phyloP scores from a whole-genome alignment of 805 yeast genomes.

The Wickerhamomyces chambardii region DNA sequence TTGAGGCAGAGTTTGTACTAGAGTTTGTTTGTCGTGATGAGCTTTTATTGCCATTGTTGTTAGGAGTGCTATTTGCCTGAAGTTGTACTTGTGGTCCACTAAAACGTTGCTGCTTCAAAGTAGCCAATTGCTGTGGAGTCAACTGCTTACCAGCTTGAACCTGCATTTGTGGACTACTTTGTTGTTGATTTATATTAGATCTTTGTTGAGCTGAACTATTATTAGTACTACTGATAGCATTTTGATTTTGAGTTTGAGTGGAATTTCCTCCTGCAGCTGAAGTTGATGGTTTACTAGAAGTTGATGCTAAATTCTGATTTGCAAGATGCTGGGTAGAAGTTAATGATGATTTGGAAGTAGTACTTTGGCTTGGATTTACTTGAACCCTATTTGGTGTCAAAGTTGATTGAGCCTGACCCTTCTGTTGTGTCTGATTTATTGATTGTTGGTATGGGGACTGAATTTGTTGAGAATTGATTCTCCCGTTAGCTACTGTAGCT shows the following conservation, averaged over 20 bases:
- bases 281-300: conserved; percentile 1
- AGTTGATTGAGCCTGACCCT: no score
- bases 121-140: conserved; percentile 9
- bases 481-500: background rate
- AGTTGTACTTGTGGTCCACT: conserved; percentile 4
- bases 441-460: no score
- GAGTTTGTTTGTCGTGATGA: conserved; percentile 1
- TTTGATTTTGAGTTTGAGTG: conserved; percentile 14
- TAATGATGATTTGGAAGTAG: no score
- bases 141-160: conserved; percentile 17
- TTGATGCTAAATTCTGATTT: no score
- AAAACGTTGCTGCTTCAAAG: conserved; percentile 7
- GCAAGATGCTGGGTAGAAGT: no score
- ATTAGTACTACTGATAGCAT: no score
- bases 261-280: conserved; percentile 1
- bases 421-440: no score
- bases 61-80: background rate
- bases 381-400: no score
- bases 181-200: no score
- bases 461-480: background rate
- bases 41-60: background rate
- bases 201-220: no score
- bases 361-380: no score
- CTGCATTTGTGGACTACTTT: conserved; percentile 14
- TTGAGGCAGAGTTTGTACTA: conserved; percentile 2